Base-by-base conservation (phyloP, 177 flowering plant genomes). In the Vitis hybrid region DNA sequence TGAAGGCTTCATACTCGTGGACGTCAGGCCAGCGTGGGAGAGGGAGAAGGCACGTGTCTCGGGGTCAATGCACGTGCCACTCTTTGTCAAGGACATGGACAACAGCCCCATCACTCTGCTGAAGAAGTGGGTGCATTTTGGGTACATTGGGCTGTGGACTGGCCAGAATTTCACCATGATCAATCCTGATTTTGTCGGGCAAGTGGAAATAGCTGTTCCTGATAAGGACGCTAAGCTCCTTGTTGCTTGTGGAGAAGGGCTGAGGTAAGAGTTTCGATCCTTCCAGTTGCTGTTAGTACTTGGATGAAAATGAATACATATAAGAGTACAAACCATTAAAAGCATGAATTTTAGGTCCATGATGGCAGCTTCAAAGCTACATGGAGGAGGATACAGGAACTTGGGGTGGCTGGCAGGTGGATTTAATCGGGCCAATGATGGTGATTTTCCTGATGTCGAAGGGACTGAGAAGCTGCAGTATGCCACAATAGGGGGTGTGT, bases 111-210 rank as follows among this genome's bases (percentile, higher is more conserved):
- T 92, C 0, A 90, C 95, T 1, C 84, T 90, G 49, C 61, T 92
- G 65, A 94, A 92, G 82, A 92, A 92, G 67, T 94, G 98, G 98
- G 97, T 94, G 20, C 97, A 94, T 76, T 86, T 94, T 57, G 98
- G 97, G 1, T 94, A 94, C 78, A 89, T 94, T 73, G 98, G 98
- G 2, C 70, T 83, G 5, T 94, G 98, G 98, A 92, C 98, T 10
- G 97, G 98, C 63, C 97, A 90, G 68, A 58, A 81, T 2, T 82
- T 90, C 74, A 92, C 97, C 12, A 79, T 87, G 76, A 77, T 88
- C 16, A 89, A 88, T 61, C 79, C 84, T 50, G 76, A 82, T 0
- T 94, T 94, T 76, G 65, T 88, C n/a, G 8, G 61, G 20, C 80
- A 84, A 56, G 91, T 92, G 13, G 86, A 82, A 65, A 54, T 31